A percentile compares a stretch with the other conserved stretches of the same genome.
These are phyloP conservation scores for Camellia sinensis DNA, from an alignment of 148 eudicot species.

Conservation along the genomic window DNA sequence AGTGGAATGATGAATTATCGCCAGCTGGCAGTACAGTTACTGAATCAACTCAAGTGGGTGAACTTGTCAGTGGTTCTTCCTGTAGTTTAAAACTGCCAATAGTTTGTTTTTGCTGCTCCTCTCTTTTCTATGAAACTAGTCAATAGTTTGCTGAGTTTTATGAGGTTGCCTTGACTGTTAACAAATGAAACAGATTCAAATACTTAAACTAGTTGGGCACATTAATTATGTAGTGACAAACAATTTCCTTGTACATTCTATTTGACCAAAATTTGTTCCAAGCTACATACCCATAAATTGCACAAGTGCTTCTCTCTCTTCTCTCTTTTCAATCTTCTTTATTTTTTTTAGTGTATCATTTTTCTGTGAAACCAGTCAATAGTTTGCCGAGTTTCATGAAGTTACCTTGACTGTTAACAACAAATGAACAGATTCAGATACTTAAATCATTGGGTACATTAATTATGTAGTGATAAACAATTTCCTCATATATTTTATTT, in stretches of 20 bases:
- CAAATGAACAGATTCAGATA: background rate
- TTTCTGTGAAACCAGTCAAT: background rate
- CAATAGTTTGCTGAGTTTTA: too few relatives aligned
- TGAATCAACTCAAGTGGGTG: constrained; percentile 70
- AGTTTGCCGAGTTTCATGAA: background rate
- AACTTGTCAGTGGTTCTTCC: constrained; percentile 43
- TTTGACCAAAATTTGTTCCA: too few relatives aligned
- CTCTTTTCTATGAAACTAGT: background rate
- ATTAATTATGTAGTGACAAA: too few relatives aligned
- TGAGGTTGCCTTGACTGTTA: too few relatives aligned
- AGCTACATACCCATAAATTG: too few relatives aligned
- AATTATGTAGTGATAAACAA: background rate
- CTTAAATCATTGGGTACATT: background rate
- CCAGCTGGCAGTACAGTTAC: constrained; percentile 60
- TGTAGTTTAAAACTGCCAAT: constrained; percentile 40
- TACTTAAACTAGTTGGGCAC: too few relatives aligned
- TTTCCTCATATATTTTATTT: background rate
- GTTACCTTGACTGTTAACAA: background rate
- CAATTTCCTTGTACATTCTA: too few relatives aligned
- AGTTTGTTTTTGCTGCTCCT: constrained; percentile 35
- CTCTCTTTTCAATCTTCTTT: too few relatives aligned
- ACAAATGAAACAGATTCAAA: too few relatives aligned
- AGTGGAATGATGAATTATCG: constrained; percentile 64
- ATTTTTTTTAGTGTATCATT: too few relatives aligned
- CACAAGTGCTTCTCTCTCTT: too few relatives aligned